Evolutionary conservation across 371 early-diverging fungal species (phyloP), one percentile per base, ranked within the genome.

Genomic region (Syncephalastrum contaminatum): DNA sequence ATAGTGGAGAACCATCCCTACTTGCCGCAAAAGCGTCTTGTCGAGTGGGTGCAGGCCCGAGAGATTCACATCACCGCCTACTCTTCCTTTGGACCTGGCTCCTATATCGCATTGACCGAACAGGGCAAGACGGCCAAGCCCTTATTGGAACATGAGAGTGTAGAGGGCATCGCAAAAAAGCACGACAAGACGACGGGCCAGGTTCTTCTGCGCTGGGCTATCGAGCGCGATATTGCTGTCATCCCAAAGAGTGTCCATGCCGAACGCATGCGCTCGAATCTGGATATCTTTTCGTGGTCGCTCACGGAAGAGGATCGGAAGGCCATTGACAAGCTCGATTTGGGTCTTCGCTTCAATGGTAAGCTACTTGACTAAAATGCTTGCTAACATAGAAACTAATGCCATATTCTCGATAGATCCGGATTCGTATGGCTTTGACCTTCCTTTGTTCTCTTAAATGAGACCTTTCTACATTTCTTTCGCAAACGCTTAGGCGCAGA

Each of bases 1-100:
- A 30, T 90, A 72, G 63, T 80, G 20, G 80, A 87, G 57, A 59
- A 77, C 21, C 82, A 85, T 58, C 88, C 86, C 7, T 81, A 84
- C 57, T 66, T 84, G 39, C 75, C 72, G 48, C 85, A 85, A 43
- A 53, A 64, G 12, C 55, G 62, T 1, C 47, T 82, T 8, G 58
- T 77, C 51, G 5, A 36, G 4, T 54, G 56, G 53, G 68, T 63
- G n/a, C 53, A 76, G 46, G 54, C 58, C 22, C 51, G 71, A 52
- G 69, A 69, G 25, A 60, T 79, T 25, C 70, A 71, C 54, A 58
- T 79, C 27, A 75, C 72, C 0, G 80, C 72, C 4, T 79, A 75
- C 60, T 72, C 74, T 24, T 62, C 64, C 45, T 67, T 79, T 58
- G 74, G 74, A 12, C 67, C 74, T 0, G 53, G 54, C 4, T 67